These are phyloP conservation scores for Aspergillus piperis DNA, from an alignment of 2,329 filamentous ascomycete genomes.

Conservation along the genomic window DNA sequence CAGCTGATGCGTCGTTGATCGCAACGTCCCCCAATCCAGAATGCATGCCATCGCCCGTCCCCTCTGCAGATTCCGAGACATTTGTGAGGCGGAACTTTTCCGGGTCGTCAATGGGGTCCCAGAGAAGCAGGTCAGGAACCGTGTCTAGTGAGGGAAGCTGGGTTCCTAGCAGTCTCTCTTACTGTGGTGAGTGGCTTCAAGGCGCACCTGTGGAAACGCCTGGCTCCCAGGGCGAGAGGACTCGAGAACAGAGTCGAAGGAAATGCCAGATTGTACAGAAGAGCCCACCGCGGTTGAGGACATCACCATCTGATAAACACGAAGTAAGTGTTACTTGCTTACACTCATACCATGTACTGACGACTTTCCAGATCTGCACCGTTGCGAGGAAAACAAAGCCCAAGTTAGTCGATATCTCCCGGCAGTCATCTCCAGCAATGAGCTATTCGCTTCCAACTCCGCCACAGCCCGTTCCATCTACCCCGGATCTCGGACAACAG, in stretches of 20 bases:
- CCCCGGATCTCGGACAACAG: conserved; percentile 36
- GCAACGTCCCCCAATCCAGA: conserved; percentile 14
- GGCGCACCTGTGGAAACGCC: conserved; percentile 35
- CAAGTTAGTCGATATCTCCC: conserved; percentile 42
- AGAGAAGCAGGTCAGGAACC: conserved; percentile 36
- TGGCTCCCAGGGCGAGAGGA: conserved; percentile 26
- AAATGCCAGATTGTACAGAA: conserved; percentile 43
- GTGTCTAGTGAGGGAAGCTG: conserved; percentile 42
- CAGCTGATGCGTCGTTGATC: conserved; percentile 16
- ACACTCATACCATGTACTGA: conserved; percentile 6
- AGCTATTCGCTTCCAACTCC: conserved; percentile 27
- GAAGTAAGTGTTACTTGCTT: conserved; percentile 23
- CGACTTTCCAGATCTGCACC: conserved; percentile 30
- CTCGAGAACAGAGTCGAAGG: conserved; percentile 34
- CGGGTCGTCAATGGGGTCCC: conserved; percentile 25
- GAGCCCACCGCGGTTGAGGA: conserved; percentile 28
- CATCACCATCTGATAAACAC: conserved; percentile 22
- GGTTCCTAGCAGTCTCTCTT: conserved; percentile 39
- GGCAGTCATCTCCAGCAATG: conserved; percentile 36
- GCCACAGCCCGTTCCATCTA: conserved; percentile 33
- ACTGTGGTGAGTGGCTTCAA: conserved; percentile 42
- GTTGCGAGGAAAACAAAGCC: conserved; percentile 41
- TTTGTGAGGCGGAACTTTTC: conserved; percentile 18
- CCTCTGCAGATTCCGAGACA: conserved; percentile 16
- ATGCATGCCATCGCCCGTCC: conserved; percentile 14